A percentile compares a stretch with the other conserved stretches of the same genome.
Conservation (phyloP, 805 yeast genomes). For the Candida glaebosa region DNA sequence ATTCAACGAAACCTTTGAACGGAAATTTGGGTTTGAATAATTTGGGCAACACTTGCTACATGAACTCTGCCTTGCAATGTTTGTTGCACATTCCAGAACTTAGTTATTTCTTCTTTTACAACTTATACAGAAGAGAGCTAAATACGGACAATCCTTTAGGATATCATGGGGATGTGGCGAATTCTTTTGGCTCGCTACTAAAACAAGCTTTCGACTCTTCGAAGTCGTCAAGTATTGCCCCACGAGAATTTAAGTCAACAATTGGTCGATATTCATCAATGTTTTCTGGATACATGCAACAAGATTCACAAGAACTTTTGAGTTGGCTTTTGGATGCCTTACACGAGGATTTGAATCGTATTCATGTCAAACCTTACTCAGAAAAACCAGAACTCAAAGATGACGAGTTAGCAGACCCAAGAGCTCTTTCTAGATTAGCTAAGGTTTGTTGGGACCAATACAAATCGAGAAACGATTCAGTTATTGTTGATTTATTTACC, state of each 20-base stretch:
- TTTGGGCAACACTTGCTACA: slow-evolving; percentile 88
- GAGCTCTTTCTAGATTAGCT: slow-evolving; percentile 62
- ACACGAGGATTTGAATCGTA: slow-evolving; percentile 89
- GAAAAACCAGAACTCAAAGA: slow-evolving; percentile 82
- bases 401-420: slow-evolving; percentile 51
- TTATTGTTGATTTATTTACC: slow-evolving; percentile 80
- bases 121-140: slow-evolving; percentile 59
- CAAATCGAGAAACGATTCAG: slow-evolving; percentile 75
- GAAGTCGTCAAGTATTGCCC: slow-evolving; percentile 38
- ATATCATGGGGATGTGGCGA: slow-evolving; percentile 76
- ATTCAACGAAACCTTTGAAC: slow-evolving; percentile 14
- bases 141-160: slow-evolving; percentile 83
- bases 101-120: slow-evolving; percentile 66
- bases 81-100: slow-evolving; percentile 82
- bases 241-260: slow-evolving; percentile 72
- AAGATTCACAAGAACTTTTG: slow-evolving; percentile 90
- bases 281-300: slow-evolving; percentile 82
- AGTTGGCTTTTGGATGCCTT: slow-evolving; percentile 84
- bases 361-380: slow-evolving; percentile 75
- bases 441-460: slow-evolving; percentile 77
- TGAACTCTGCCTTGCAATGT: slow-evolving; percentile 94
- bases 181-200: slow-evolving; percentile 67
- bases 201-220: slow-evolving; percentile 48
- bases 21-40: slow-evolving; percentile 63
- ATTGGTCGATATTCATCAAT: slow-evolving; percentile 75